Percentiles rank a stretch among this genome's conserved stretches.
Evolutionary conservation across 2,329 filamentous ascomycete species (phyloP).

Genomic region (Pestalotiopsis sp.): DNA sequence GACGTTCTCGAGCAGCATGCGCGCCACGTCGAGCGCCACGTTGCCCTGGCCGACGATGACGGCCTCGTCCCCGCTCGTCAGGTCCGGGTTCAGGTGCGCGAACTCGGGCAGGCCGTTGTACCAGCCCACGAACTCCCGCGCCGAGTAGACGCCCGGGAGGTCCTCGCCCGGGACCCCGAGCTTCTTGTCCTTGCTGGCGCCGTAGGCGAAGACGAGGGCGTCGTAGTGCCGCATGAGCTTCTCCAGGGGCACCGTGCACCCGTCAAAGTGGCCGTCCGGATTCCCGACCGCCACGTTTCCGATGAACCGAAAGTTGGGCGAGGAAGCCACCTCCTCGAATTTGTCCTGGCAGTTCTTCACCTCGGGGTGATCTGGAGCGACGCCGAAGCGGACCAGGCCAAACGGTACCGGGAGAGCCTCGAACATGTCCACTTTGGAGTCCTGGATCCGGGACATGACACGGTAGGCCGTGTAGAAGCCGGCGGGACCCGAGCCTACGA

Average conservation of each 20-base stretch:
- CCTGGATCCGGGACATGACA: constrained; percentile 73
- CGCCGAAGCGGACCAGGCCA: constrained; percentile 88
- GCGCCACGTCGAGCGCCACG: constrained; percentile 89
- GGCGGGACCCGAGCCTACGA: constrained; percentile 91
- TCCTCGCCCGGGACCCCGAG: constrained; percentile 79
- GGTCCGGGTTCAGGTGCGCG: constrained; percentile 69
- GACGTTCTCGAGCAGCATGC: constrained; percentile 79
- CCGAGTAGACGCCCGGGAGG: constrained; percentile 78
- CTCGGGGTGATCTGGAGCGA: constrained; percentile 97
- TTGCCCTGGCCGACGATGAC: constrained; percentile 94
- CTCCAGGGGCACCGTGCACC: constrained; percentile 63
- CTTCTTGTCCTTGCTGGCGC: constrained; percentile 79
- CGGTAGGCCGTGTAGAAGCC: constrained; percentile 94
- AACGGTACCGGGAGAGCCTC: constrained; percentile 91
- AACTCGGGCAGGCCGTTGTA: constrained; percentile 94
- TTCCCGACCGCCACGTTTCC: constrained; percentile 84
- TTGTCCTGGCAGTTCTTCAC: constrained; percentile 99
- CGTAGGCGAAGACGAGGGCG: constrained; percentile 89
- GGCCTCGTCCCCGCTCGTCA: constrained; percentile 76
- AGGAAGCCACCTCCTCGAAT: constrained; percentile 84
- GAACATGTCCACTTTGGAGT: constrained; percentile 89
- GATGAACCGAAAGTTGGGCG: constrained; percentile 83
- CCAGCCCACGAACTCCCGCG: constrained; percentile 94
- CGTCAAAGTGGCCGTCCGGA: constrained; percentile 36
- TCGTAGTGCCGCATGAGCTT: constrained; percentile 82